Conservation (phyloP, 306 rosid genomes). For the Cucurbita ficifolia region DNA sequence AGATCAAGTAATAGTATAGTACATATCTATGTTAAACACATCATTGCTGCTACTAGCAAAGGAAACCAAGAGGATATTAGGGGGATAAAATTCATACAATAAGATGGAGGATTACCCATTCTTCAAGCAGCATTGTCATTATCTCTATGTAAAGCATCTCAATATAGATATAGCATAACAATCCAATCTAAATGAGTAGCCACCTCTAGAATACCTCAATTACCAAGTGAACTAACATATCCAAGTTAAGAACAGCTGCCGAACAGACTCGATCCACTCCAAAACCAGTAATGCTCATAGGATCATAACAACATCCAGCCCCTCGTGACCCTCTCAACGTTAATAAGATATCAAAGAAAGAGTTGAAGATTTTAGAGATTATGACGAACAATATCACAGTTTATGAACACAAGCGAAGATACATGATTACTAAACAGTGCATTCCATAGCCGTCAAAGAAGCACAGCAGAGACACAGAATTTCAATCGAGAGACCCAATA, state of each 20-base stretch:
- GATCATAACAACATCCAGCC: neutral
- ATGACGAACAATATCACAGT: neutral
- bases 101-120: neutral
- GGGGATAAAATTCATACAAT: neutral
- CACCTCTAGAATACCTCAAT: neutral
- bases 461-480: conserved; percentile 12
- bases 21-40: neutral
- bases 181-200: neutral
- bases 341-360: neutral
- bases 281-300: neutral
- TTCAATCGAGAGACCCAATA: conserved; percentile 13
- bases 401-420: neutral
- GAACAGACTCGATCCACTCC: neutral
- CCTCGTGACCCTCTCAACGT: neutral
- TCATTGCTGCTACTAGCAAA: neutral
- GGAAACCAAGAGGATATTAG: neutral
- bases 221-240: neutral
- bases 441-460: conserved; percentile 18
- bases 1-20: neutral
- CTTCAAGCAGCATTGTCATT: neutral
- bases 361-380: neutral
- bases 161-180: neutral
- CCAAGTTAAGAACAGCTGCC: neutral
- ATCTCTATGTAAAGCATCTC: neutral
- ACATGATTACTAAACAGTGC: conserved; percentile 12